Base-by-base conservation (phyloP, 352 stramenopile genomes). In the Phytopythium helicoides region DNA sequence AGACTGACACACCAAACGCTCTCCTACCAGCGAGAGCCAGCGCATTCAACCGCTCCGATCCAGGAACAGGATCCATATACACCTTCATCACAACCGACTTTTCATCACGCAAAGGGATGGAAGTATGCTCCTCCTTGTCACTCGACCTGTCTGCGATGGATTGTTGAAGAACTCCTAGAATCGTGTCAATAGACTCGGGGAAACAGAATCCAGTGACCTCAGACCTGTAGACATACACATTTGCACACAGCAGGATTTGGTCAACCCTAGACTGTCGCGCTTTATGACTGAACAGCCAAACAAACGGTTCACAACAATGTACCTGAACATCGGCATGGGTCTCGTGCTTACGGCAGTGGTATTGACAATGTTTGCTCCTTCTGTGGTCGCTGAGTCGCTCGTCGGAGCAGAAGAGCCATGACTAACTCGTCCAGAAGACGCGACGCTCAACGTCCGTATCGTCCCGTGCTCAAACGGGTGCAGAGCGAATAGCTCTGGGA, bases 191-290 rank as follows among this genome's bases (percentile, higher is more conserved):
- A 19, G 62, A 68, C 0, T 58, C 64, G 22, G 78, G 62, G n/a
- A 76, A 74, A 41, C 76, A 87, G 44, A 89, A 86, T 0, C 81
- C 81, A 14, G 58, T 48, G 18, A 92, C 53, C 49, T 92, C 76
- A 10, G 71, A 70, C 40, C 76, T 73, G 18, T 23, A n/a, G n/a
- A n/a, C n/a, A n/a, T n/a, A n/a, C n/a, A n/a, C n/a, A n/a, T n/a
- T n/a, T n/a, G n/a, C n/a, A n/a, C n/a, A n/a, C n/a, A n/a, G n/a
- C n/a, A n/a, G n/a, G n/a, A n/a, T n/a, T n/a, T n/a, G n/a, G n/a
- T n/a, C n/a, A n/a, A n/a, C n/a, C n/a, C n/a, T n/a, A n/a, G n/a
- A n/a, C n/a, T n/a, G n/a, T n/a, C n/a, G n/a, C n/a, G n/a, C n/a
- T n/a, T n/a, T n/a, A n/a, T n/a, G n/a, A n/a, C n/a, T n/a, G n/a